Conservation (phyloP, 208 protist species). For the Endotrypanum monterogeii region DNA sequence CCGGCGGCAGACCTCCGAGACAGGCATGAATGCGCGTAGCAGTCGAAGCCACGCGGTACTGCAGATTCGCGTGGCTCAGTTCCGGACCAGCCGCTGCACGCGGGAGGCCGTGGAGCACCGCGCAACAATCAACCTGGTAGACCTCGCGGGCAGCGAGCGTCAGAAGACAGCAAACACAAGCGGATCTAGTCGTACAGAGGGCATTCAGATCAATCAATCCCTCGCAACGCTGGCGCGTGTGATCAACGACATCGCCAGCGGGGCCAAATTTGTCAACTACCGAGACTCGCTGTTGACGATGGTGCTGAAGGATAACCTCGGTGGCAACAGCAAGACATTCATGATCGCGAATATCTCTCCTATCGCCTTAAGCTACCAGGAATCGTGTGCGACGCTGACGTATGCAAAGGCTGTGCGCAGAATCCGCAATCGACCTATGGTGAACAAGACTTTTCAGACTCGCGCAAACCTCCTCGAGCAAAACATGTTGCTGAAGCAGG, state of each 20-base stretch:
- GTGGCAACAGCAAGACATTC: conserved; percentile 93
- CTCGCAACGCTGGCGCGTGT: conserved; percentile 87
- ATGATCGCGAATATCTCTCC: conserved; percentile 93
- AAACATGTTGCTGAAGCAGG: conserved; percentile 57
- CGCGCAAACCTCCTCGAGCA: conserved; percentile 75
- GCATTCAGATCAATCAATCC: conserved; percentile 88
- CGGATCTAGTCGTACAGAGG: conserved; percentile 80
- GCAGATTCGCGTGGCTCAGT: conserved; percentile 67
- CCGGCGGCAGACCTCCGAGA: conserved; percentile 84
- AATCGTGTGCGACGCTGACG: conserved; percentile 71
- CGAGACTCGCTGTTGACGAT: conserved; percentile 93
- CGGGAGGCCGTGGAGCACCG: conserved; percentile 68
- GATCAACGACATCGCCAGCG: conserved; percentile 77
- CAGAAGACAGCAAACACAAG: conserved; percentile 74
- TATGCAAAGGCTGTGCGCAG: conserved; percentile 72
- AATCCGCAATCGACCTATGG: conserved; percentile 87
- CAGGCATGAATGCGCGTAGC: conserved; percentile 87
- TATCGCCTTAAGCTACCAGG: conserved; percentile 65
- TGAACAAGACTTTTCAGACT: conserved; percentile 92
- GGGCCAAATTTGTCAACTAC: conserved; percentile 91
- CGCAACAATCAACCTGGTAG: conserved; percentile 91
- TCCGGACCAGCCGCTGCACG: conserved; percentile 52
- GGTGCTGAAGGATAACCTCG: conserved; percentile 87
- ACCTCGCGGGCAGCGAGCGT: conserved; percentile 93
- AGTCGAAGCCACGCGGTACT: conserved; percentile 94